These are phyloP conservation scores for Omphalea diandra DNA, from an alignment of 441 rosid genomes.

Conservation along the genomic window DNA sequence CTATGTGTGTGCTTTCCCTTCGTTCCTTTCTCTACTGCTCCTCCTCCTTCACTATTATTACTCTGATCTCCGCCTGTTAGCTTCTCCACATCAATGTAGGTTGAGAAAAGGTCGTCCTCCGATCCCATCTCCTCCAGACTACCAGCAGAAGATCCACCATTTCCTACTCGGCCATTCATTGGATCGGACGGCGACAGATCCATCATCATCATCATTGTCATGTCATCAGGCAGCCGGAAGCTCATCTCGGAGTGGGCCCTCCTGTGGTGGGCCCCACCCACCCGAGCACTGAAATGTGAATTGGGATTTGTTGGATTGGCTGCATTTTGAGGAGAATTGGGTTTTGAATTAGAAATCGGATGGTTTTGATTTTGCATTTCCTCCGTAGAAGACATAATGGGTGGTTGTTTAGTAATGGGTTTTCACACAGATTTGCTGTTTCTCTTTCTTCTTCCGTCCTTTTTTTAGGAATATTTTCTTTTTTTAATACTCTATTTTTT, in stretches of 20 bases:
- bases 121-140: slow-evolving; percentile 62
- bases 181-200: slow-evolving; percentile 41
- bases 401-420: no score
- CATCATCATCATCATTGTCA: slow-evolving; percentile 45
- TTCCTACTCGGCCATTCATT: slow-evolving; percentile 18
- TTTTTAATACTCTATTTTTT: no score
- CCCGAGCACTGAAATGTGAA: background rate
- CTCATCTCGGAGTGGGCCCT: slow-evolving; percentile 62
- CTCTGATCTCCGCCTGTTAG: slow-evolving; percentile 32
- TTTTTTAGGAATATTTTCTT: no score
- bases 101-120: slow-evolving; percentile 79
- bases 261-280: slow-evolving; percentile 49
- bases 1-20: slow-evolving; percentile 69
- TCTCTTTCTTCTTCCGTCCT: no score
- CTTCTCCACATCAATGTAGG: slow-evolving; percentile 75
- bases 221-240: slow-evolving; percentile 41
- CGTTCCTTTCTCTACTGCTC: no score
- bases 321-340: background rate
- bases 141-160: slow-evolving; percentile 32
- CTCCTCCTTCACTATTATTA: slow-evolving; percentile 9
- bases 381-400: no score
- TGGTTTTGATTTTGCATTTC: no score
- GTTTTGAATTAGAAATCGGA: background rate
- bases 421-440: no score
- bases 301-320: background rate